Evolutionary conservation across 164 flowering plant genomes (phyloP), one percentile per base, ranked within the genome.

Genomic region (Malania oleifera): DNA sequence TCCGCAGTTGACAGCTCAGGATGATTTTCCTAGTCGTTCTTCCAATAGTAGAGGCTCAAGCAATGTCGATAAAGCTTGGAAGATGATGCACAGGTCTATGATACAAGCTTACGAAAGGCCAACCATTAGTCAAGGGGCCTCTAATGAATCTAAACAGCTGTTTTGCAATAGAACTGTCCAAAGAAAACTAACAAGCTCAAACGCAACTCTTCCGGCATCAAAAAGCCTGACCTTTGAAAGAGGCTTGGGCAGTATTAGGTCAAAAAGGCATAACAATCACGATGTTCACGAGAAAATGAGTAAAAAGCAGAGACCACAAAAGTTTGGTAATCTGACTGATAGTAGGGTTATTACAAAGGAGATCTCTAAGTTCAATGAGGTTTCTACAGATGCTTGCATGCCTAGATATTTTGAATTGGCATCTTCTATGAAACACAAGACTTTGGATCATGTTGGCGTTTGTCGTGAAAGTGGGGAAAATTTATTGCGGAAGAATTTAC

Each of bases 1-100:
- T 54, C 45, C 38, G 17, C 59, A 51, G 22, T 46, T 39, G 17
- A 26, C 53, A 23, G 20, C 19, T 28, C 54, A 40, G 24, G 67
- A 52, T 31, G 52, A 40, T 27, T 35, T 8, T 60, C 27, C 68
- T 45, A 23, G 57, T 31, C 54, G 43, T 6, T 15, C 13, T 14
- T 17, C 19, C 17, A 49, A 64, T 19, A 35, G 48, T 10, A 63
- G 38, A 54, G 17, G 38, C 22, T 31, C 73, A 23, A 4, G 40
- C 41, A 87, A 83, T 73, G 62, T 75, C 40, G 65, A 70, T 19
- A 82, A 67, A 70, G 95, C 97, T 15, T 89, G 97, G 97, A 82
- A 78, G 72, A 76, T 83, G 83, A 55, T 89, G 81, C 67, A 74
- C 56, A 79, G 68, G 70, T 70, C 80, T 20, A 35, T 60, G 7